Evolutionary conservation across 176 grass and related monocot species (phyloP).

Genomic region (Chloris gayana): DNA sequence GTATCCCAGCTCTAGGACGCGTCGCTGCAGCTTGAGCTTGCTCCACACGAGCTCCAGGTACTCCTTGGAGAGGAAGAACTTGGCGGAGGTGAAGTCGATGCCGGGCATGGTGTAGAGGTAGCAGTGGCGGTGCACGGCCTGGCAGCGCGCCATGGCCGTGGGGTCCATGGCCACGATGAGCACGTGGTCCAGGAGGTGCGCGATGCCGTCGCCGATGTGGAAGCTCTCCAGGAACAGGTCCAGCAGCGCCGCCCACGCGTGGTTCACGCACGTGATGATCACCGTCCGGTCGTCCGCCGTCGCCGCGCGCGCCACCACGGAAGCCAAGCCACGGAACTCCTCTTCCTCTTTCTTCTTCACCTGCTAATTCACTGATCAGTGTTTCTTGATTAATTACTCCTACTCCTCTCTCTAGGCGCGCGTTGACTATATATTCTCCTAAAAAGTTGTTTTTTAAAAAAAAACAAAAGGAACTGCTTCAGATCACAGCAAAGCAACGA

Average conservation of each 20-base stretch:
- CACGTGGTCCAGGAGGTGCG: conserved; percentile 56
- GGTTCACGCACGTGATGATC: conserved; percentile 78
- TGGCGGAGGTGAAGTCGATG: conserved; percentile 57
- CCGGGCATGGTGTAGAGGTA: conserved; percentile 53
- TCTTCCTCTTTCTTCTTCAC: not conserved
- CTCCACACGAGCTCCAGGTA: conserved; percentile 81
- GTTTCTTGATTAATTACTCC: too few species aligned
- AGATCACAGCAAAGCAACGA: conserved; percentile 4
- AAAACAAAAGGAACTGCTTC: not conserved
- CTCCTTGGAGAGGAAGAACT: conserved; percentile 59
- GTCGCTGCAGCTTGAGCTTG: conserved; percentile 69
- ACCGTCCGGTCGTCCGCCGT: conserved; percentile 61
- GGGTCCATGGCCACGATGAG: conserved; percentile 77
- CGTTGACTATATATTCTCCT: too few species aligned
- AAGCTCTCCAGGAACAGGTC: conserved; percentile 89
- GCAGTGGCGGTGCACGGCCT: conserved; percentile 56
- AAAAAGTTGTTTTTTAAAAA: too few species aligned
- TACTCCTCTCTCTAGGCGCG: too few species aligned
- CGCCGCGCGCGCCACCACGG: conserved; percentile 40
- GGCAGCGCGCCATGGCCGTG: conserved; percentile 54
- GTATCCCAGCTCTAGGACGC: conserved; percentile 77
- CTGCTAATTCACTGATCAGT: not conserved
- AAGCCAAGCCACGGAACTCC: conserved; percentile 41
- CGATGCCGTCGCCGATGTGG: conserved; percentile 59
- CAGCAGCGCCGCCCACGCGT: conserved; percentile 60